phyloP scores from a whole-genome alignment of 805 yeast genomes.

The Wickerhamiella galacta region DNA sequence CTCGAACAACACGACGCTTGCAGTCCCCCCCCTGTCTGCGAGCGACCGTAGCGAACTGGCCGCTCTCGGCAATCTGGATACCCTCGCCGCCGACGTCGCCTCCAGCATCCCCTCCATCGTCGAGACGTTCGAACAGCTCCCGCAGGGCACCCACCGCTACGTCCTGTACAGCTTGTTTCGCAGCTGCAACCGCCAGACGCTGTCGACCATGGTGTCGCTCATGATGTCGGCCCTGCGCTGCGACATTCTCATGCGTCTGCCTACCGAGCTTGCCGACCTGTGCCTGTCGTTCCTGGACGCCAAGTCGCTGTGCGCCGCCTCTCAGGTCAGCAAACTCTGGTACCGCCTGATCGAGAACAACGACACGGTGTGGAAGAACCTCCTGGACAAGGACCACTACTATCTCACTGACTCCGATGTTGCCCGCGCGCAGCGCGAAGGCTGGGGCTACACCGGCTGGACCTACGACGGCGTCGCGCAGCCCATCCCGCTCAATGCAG shows the following conservation, averaged over 20 bases:
- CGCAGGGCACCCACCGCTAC: slow-evolving; percentile 32
- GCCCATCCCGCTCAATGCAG: slow-evolving; percentile 10
- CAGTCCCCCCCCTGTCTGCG: not conserved
- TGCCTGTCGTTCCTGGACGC: slow-evolving; percentile 52
- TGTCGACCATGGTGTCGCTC: slow-evolving; percentile 40
- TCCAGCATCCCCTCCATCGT: slow-evolving; percentile 15
- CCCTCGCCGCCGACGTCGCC: slow-evolving; percentile 1
- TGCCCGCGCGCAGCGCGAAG: slow-evolving; percentile 21
- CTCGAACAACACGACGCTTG: not conserved
- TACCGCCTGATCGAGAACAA: slow-evolving; percentile 40
- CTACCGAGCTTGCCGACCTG: slow-evolving; percentile 53
- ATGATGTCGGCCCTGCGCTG: slow-evolving; percentile 44
- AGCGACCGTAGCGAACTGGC: too few relatives aligned
- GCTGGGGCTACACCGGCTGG: slow-evolving; percentile 23
- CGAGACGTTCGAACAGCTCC: slow-evolving; percentile 24
- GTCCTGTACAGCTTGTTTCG: slow-evolving; percentile 39
- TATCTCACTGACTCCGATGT: slow-evolving; percentile 32
- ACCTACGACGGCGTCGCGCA: slow-evolving; percentile 5
- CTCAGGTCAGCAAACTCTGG: slow-evolving; percentile 61
- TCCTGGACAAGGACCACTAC: slow-evolving; percentile 46
- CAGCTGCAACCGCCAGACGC: slow-evolving; percentile 38
- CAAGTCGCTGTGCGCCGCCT: slow-evolving; percentile 39
- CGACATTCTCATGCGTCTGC: slow-evolving; percentile 56
- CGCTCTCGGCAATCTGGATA: slow-evolving; percentile 1
- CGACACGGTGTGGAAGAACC: slow-evolving; percentile 50